These are phyloP conservation scores for Mycena filopes DNA, from an alignment of 768 basidiomycete species.

Conservation along the genomic window DNA sequence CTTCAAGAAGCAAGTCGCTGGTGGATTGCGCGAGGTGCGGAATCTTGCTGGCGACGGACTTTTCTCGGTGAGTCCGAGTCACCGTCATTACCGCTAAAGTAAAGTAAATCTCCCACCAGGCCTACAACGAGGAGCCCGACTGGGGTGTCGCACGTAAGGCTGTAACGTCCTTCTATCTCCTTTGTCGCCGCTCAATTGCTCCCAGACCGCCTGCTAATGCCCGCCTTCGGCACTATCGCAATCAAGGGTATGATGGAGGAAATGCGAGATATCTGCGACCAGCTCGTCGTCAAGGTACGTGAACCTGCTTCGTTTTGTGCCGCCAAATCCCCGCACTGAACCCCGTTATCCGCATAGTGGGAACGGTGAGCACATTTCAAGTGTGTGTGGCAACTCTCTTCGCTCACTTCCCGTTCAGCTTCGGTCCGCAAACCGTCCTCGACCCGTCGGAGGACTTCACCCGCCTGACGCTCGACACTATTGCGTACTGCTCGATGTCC, in stretches of 20 bases:
- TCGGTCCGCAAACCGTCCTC: slow-evolving; percentile 52
- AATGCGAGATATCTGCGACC: slow-evolving; percentile 57
- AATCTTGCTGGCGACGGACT: slow-evolving; percentile 12
- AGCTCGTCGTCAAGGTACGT: slow-evolving; percentile 54
- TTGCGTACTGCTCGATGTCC: slow-evolving; percentile 56
- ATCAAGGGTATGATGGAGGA: slow-evolving; percentile 55
- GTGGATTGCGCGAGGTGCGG: slow-evolving; percentile 6
- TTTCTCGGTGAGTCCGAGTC: slow-evolving; percentile 1
- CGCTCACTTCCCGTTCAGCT: slow-evolving; percentile 37
- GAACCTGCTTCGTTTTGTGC: too few relatives aligned
- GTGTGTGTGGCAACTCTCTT: neutral
- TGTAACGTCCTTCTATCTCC: neutral
- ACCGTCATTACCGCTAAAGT: too few relatives aligned
- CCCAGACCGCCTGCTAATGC: slow-evolving; percentile 26
- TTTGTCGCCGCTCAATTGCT: neutral
- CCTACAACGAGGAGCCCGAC: slow-evolving; percentile 6
- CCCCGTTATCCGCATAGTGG: slow-evolving; percentile 13
- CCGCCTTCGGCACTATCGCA: slow-evolving; percentile 20
- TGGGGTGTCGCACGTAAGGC: slow-evolving; percentile 22
- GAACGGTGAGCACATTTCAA: slow-evolving; percentile 5
- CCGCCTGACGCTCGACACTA: slow-evolving; percentile 57
- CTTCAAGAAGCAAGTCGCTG: slow-evolving; percentile 16
- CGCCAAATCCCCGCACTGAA: neutral
- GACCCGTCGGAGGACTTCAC: slow-evolving; percentile 59
- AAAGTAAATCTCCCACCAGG: neutral